Conservation (phyloP, 106 monocot genomes). For the Platanthera zijinensis region DNA sequence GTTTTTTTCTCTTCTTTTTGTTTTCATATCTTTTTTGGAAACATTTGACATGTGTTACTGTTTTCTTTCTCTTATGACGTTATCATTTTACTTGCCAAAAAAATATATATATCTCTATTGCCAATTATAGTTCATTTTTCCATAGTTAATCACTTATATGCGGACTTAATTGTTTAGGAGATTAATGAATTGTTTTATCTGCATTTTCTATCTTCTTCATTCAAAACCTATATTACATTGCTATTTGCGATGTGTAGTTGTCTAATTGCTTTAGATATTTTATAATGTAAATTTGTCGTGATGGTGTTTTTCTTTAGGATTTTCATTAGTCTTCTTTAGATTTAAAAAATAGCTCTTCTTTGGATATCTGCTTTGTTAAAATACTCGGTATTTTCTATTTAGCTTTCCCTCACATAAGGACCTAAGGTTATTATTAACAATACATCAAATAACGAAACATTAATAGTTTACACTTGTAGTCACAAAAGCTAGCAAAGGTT, state of each 20-base stretch:
- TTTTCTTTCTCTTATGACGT: neutral
- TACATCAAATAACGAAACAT: too few species aligned
- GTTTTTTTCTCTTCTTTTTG: slow-evolving; percentile 15
- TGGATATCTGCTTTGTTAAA: neutral
- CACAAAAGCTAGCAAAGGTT: too few species aligned
- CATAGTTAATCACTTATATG: neutral
- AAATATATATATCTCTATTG: neutral
- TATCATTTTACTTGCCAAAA: neutral
- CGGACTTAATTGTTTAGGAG: neutral
- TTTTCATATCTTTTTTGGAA: neutral
- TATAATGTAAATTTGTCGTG: neutral
- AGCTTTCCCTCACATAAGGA: too few species aligned
- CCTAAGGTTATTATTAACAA: too few species aligned
- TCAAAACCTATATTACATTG: neutral
- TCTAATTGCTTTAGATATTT: neutral
- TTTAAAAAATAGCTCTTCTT: neutral
- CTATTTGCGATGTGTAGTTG: neutral
- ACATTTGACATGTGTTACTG: neutral
- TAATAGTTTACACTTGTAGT: too few species aligned
- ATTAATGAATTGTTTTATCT: neutral
- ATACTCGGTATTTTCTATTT: too few species aligned
- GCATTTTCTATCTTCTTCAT: neutral
- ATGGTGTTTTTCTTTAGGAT: neutral
- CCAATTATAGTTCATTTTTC: neutral
- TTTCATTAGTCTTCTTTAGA: neutral